A percentile compares a stretch with the other conserved stretches of the same genome.
phyloP scores from a whole-genome alignment of 371 early-diverging fungal genomes.

The Smittium culicis region DNA sequence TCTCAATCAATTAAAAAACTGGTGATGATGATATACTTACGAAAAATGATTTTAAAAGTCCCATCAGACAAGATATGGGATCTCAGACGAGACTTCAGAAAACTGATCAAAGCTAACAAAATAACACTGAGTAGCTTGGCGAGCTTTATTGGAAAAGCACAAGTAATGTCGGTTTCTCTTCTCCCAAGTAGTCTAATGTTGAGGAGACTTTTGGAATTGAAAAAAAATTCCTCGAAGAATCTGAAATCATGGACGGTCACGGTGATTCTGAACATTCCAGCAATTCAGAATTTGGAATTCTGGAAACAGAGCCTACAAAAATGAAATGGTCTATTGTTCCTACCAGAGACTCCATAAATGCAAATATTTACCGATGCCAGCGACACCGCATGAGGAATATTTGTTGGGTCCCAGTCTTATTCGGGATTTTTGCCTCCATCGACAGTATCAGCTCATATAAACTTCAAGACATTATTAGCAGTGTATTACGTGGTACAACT shows the following conservation, averaged over 20 bases:
- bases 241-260: background rate
- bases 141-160: background rate
- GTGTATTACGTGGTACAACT: background rate
- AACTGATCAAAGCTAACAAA: background rate
- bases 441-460: background rate
- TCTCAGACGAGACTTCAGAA: background rate
- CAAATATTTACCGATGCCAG: background rate
- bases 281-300: background rate
- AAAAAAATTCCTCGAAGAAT: background rate
- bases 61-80: background rate
- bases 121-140: background rate
- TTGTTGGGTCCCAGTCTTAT: background rate
- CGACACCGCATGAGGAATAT: background rate
- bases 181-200: background rate
- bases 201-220: background rate
- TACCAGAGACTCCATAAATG: background rate
- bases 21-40: conserved; percentile 28
- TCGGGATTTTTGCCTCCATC: background rate
- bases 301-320: background rate
- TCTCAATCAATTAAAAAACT: conserved; percentile 28
- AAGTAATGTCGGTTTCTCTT: background rate
- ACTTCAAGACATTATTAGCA: background rate
- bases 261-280: background rate
- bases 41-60: conserved; percentile 1
- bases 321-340: background rate